A percentile compares a stretch with the other conserved stretches of the same genome.
Evolutionary conservation across 805 yeast species (phyloP).

Genomic region (Torulaspora gathmanii): DNA sequence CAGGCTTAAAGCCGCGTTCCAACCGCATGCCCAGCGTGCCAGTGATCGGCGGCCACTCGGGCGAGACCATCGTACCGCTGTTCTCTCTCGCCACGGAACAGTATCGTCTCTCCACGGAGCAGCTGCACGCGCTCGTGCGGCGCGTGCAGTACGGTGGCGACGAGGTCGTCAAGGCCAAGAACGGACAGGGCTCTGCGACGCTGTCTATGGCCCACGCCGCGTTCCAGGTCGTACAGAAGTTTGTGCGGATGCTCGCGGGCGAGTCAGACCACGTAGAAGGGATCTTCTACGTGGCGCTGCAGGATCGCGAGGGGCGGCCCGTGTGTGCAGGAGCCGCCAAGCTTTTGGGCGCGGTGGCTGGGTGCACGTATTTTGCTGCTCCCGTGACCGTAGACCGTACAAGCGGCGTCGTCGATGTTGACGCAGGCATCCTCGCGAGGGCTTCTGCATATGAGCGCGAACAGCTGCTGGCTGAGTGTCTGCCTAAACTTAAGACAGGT

Average conservation of each 20-base stretch:
- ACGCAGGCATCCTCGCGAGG: conserved; percentile 48
- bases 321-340: conserved; percentile 22
- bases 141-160: conserved; percentile 97
- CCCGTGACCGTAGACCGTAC: conserved; percentile 52
- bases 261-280: conserved; percentile 42
- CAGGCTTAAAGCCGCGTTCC: conserved; percentile 38
- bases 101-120: conserved; percentile 32
- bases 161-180: conserved; percentile 92
- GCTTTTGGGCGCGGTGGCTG: conserved; percentile 17
- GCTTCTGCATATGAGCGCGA: conserved; percentile 51
- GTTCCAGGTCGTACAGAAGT: conserved; percentile 62
- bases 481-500: conserved; percentile 23
- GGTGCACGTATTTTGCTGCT: conserved; percentile 50
- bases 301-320: conserved; percentile 45
- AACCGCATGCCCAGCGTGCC: conserved; percentile 51
- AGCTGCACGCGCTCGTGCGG: conserved; percentile 59
- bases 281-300: conserved; percentile 49
- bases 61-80: conserved; percentile 88
- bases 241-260: conserved; percentile 35
- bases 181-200: conserved; percentile 93
- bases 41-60: conserved; percentile 93
- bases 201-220: conserved; percentile 96
- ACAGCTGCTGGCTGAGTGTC: conserved; percentile 24
- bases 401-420: conserved; percentile 52
- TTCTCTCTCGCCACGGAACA: conserved; percentile 43